Evolutionary conservation across 2,329 filamentous ascomycete species (phyloP).

Genomic region (Dichotomopilus funicola): DNA sequence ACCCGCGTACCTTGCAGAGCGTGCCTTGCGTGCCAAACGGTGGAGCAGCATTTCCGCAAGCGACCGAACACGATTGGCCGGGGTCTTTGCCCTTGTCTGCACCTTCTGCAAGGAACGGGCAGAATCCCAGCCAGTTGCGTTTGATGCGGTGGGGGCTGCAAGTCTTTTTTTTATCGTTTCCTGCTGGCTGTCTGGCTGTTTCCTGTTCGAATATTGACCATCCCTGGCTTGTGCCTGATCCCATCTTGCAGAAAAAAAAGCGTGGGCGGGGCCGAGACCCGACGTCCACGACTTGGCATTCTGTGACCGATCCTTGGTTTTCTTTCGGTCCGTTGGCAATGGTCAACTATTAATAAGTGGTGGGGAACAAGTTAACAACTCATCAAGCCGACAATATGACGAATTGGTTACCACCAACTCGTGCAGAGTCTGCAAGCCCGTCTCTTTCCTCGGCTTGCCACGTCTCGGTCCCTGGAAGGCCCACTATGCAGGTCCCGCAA

Average conservation of each 20-base stretch:
- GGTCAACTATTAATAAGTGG: background rate
- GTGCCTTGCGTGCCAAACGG: background rate
- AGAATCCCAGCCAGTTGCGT: slow-evolving; percentile 9
- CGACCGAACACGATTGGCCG: background rate
- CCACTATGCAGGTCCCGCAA: too few species aligned
- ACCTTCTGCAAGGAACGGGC: slow-evolving; percentile 10
- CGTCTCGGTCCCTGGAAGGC: slow-evolving; percentile 1
- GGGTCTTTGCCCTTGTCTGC: background rate
- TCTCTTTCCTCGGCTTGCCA: slow-evolving; percentile 12
- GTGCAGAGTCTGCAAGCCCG: slow-evolving; percentile 5
- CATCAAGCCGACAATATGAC: slow-evolving; percentile 8
- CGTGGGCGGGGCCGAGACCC: too few species aligned
- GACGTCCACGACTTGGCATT: too few species aligned
- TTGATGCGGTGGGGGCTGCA: background rate
- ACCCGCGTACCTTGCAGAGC: slow-evolving; percentile 18
- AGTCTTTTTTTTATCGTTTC: background rate
- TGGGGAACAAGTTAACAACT: slow-evolving; percentile 10
- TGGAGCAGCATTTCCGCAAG: background rate
- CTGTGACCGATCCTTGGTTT: too few species aligned
- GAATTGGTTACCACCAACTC: slow-evolving; percentile 1
- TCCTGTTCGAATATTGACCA: too few species aligned
- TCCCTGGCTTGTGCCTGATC: background rate
- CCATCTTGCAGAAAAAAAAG: too few species aligned
- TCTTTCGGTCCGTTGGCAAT: background rate
- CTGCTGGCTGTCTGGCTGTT: too few species aligned